A percentile compares a stretch with the other conserved stretches of the same genome.
Conservation (phyloP, 2,329 filamentous ascomycete genomes). For the Colletotrichum echinochloae region DNA sequence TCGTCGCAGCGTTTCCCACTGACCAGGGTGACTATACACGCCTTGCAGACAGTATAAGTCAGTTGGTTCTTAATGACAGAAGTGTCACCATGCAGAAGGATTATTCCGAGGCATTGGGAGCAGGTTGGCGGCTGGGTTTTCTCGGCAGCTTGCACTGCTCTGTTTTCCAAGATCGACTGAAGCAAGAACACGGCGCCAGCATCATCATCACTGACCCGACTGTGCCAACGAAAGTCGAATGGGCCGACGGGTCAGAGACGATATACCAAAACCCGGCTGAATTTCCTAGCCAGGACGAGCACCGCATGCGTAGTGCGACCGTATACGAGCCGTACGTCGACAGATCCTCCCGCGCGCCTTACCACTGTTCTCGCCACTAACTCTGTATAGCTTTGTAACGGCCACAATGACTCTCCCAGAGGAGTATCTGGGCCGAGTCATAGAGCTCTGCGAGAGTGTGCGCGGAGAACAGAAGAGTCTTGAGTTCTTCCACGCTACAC, state of each 20-base stretch:
- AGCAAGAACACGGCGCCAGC: conserved; percentile 92
- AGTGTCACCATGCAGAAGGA: conserved; percentile 96
- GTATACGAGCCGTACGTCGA: conserved; percentile 63
- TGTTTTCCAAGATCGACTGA: conserved; percentile 96
- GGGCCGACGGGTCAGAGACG: conserved; percentile 79
- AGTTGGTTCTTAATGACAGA: conserved; percentile 93
- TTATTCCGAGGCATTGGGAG: conserved; percentile 90
- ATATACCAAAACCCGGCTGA: conserved; percentile 88
- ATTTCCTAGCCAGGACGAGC: conserved; percentile 79
- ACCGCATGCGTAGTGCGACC: conserved; percentile 57
- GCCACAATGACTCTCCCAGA: conserved; percentile 92
- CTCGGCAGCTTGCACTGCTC: conserved; percentile 97
- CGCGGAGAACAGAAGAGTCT: conserved; percentile 89
- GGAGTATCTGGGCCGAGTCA: conserved; percentile 93
- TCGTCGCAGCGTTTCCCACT: conserved; percentile 94
- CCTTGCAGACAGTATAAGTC: conserved; percentile 92
- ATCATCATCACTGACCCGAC: conserved; percentile 98
- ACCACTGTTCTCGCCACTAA: not conserved
- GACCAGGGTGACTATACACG: conserved; percentile 89
- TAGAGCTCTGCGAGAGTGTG: conserved; percentile 92
- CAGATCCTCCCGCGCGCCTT: not conserved
- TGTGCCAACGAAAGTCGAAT: conserved; percentile 89
- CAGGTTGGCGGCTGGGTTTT: conserved; percentile 94
- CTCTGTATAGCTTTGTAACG: conserved; percentile 68
- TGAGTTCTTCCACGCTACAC: conserved; percentile 90